Evolutionary conservation across 768 basidiomycete genomes (phyloP), one percentile per base, ranked within the genome.

Genomic region (Collybia sordida): DNA sequence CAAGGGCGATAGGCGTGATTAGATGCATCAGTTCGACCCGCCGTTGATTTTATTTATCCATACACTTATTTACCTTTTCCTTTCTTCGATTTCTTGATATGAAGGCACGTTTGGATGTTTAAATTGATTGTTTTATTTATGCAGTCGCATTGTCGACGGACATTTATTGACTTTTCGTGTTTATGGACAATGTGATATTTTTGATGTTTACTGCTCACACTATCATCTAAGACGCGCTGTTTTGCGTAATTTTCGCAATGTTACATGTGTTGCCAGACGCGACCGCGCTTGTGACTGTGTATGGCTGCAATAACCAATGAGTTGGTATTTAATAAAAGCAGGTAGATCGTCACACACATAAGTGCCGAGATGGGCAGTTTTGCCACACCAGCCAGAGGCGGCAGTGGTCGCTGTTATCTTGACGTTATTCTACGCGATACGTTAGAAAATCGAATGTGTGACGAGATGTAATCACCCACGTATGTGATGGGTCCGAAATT

Each of bases 351-450:
- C 12, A 52, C 61, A n/a, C 47, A 61, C 61, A 50, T 64, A 64
- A 11, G 49, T 52, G 11, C 62, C 62, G 19, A 64, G 55, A 49
- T 61, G 60, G 4, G 59, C 54, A n/a, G 50, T 57, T 45, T 38
- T 53, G 21, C 60, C 58, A 39, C 62, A 64, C 62, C 62, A 64
- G 12, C 54, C 49, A 12, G 62, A 64, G n/a, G 62, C 62, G 27
- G 59, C 55, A 19, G 55, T 60, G 2, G 58, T 60, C n/a, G 62
- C 54, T 14, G 59, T 64, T 36, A 64, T 62, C 39, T 62, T 55
- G 22, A 64, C 57, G 38, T 64, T 64, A 11, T 49, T 54, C 62
- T 64, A 24, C n/a, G 47, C 37, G 44, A 11, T 15, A 7, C 25
- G 18, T 11, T 34, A 24, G 15, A 14, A 19, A 41, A 27, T 44